Evolutionary conservation across 2,329 filamentous ascomycete genomes (phyloP), one percentile per base, ranked within the genome.

Genomic region (Verticillium klebahnii): DNA sequence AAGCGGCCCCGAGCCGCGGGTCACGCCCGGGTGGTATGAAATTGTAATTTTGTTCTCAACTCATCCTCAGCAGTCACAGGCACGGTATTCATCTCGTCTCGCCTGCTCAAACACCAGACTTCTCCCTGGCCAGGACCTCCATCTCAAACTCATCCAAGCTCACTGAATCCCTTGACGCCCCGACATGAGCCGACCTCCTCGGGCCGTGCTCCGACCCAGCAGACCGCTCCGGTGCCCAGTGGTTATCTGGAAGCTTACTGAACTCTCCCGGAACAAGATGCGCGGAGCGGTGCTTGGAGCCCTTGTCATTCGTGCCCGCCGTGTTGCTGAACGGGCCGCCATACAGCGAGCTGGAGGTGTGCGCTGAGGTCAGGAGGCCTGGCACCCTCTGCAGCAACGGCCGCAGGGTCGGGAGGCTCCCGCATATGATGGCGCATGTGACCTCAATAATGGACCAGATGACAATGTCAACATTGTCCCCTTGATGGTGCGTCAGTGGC

Each of bases 371-470:
- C 25, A 58, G 45, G 6, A 58, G 25, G n/a, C 57, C 57, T 2
- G 57, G 57, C 17, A 58, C 25, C 37, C 50, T 58, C 14, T 40
- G 37, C 19, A 58, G 39, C 15, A 58, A 39, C 7, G 75, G 79
- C 0, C 77, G 78, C 5, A 71, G 76, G 29, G 76, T 72, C 4
- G 73, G 72, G 1, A 79, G 75, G 59, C 77, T 80, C 55, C 76
- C 78, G 3, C 72, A 78, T 23, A 73, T 72, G 17, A 80, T 78
- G 8, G 77, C 78, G 6, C 70, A 67, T 29, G 68, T 67, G 8
- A 66, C 65, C 63, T 74, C 73, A 32, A 73, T 69, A 3, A 68
- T 61, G 9, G 70, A 72, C 73, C 73, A 74, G 23, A 71, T 68
- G 7, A 73, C 66, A 5, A 73, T 63, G 56, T 73, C 69, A 37